Percentiles rank a stretch among this genome's conserved stretches.
These are phyloP conservation scores for Arctium lappa DNA, from an alignment of 129 eudicot genomes.

Conservation along the genomic window DNA sequence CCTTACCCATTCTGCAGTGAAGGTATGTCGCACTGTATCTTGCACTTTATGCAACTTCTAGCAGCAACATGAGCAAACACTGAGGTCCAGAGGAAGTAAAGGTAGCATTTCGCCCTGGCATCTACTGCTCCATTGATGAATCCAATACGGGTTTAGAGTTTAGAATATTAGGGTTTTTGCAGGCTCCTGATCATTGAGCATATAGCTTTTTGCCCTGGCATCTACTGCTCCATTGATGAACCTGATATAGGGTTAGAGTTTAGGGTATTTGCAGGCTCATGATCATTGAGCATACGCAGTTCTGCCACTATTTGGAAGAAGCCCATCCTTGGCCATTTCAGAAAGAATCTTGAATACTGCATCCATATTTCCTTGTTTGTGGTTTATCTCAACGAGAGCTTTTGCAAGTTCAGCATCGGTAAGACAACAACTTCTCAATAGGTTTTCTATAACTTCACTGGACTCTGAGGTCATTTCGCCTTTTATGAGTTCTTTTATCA, in stretches of 20 bases:
- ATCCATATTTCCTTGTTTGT: constrained; percentile 87
- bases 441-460: constrained; percentile 56
- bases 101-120: neutral
- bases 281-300: constrained; percentile 43
- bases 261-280: neutral
- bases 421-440: constrained; percentile 67
- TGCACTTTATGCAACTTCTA: neutral
- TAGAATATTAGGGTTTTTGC: neutral
- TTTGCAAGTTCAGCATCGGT: constrained; percentile 86
- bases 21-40: neutral
- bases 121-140: neutral
- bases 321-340: constrained; percentile 93
- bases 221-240: neutral
- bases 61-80: neutral
- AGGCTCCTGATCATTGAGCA: constrained; percentile 28
- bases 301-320: constrained; percentile 80
- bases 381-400: constrained; percentile 71
- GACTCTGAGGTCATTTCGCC: constrained; percentile 54
- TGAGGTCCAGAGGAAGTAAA: neutral
- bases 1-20: neutral
- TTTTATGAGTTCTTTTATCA: constrained; percentile 64
- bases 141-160: neutral
- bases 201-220: neutral
- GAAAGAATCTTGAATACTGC: constrained; percentile 67
- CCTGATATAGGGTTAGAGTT: neutral